Evolutionary conservation across 2,329 filamentous ascomycete species (phyloP).

Genomic region (Lachnellula hyalina): DNA sequence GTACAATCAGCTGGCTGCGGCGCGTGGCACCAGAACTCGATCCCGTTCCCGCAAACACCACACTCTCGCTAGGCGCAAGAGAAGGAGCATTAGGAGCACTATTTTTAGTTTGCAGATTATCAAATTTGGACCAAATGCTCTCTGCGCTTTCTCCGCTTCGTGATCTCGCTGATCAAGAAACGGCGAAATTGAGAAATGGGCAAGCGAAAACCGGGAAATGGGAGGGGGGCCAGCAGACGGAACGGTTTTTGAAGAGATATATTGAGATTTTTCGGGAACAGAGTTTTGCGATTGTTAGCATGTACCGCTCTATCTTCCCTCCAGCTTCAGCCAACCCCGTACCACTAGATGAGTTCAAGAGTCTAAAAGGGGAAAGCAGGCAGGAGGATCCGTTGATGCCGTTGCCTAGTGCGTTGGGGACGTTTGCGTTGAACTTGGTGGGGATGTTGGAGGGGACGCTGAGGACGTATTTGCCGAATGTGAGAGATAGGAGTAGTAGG

Average conservation of each 20-base stretch:
- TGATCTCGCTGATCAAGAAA: slow-evolving; percentile 86
- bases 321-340: slow-evolving; percentile 29
- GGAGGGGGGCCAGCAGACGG: slow-evolving; percentile 82
- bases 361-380: slow-evolving; percentile 12
- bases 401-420: slow-evolving; percentile 71
- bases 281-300: slow-evolving; percentile 90
- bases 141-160: slow-evolving; percentile 79
- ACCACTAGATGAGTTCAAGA: slow-evolving; percentile 19
- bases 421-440: slow-evolving; percentile 79
- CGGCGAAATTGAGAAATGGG: slow-evolving; percentile 24
- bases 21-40: slow-evolving; percentile 79
- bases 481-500: slow-evolving; percentile 71
- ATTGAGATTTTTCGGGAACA: slow-evolving; percentile 98
- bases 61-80: slow-evolving; percentile 18
- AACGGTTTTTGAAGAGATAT: slow-evolving; percentile 89
- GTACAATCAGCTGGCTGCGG: slow-evolving; percentile 86
- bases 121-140: slow-evolving; percentile 73
- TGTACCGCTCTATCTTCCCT: slow-evolving; percentile 87
- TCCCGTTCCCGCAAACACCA: slow-evolving; percentile 29
- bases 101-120: slow-evolving; percentile 81
- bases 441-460: slow-evolving; percentile 75
- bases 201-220: slow-evolving; percentile 36
- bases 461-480: slow-evolving; percentile 69
- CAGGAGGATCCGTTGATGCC: slow-evolving; percentile 44
- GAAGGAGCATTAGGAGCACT: slow-evolving; percentile 74